These are phyloP conservation scores for Podaxis pistillaris DNA, from an alignment of 768 basidiomycete species.

Conservation along the genomic window DNA sequence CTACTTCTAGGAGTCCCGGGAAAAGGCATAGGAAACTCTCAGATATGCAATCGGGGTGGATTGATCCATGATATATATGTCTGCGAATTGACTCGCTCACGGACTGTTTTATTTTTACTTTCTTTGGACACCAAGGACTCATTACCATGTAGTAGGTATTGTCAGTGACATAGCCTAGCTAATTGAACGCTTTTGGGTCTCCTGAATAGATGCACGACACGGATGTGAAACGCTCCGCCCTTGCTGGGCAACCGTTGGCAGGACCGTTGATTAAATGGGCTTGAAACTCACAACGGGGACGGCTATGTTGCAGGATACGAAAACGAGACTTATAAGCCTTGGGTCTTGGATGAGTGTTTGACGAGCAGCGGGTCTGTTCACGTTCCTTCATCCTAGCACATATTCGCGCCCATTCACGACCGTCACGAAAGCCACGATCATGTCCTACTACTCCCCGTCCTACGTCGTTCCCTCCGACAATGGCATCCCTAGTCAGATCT, in stretches of 20 bases:
- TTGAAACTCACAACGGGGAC: background rate
- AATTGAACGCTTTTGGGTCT: background rate
- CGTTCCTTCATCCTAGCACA: background rate
- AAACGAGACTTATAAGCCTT: background rate
- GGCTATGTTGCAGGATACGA: background rate
- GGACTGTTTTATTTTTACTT: background rate
- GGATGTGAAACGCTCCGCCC: background rate
- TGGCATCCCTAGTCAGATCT: background rate
- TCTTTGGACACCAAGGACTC: background rate
- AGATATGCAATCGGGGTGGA: constrained; percentile 3
- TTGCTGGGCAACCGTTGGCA: background rate
- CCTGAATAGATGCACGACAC: background rate
- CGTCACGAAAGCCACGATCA: background rate
- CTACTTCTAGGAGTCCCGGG: background rate
- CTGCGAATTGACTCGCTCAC: background rate
- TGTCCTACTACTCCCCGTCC: background rate
- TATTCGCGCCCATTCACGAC: background rate
- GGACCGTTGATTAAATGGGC: background rate
- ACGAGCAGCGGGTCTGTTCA: constrained; percentile 9
- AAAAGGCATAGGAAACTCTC: background rate
- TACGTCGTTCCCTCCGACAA: background rate
- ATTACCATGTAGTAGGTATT: background rate
- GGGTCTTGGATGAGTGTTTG: background rate
- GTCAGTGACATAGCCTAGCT: background rate
- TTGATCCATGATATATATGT: background rate